Conservation (phyloP, 2,329 filamentous ascomycete genomes). For the Phaeosphaeria sp. region DNA sequence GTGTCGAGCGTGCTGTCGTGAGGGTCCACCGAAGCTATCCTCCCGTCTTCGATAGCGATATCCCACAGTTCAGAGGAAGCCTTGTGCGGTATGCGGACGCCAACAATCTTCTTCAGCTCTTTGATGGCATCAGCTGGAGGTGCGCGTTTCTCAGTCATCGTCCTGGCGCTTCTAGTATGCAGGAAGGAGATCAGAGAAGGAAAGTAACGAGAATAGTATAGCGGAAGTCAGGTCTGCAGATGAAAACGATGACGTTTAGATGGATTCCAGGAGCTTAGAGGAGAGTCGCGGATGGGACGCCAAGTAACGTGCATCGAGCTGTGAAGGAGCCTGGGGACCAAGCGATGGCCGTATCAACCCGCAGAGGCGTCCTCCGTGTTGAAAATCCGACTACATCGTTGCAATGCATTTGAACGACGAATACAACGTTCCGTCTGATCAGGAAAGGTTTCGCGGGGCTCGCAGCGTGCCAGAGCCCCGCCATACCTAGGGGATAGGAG, state of each 20-base stretch:
- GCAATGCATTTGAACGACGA: not conserved
- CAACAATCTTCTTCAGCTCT: constrained; percentile 35
- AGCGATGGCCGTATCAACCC: not conserved
- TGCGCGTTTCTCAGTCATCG: not conserved
- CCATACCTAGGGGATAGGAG: constrained; percentile 18
- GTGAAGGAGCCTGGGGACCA: constrained; percentile 11
- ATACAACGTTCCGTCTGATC: constrained; percentile 2
- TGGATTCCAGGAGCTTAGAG: constrained; percentile 3
- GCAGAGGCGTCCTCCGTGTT: not conserved
- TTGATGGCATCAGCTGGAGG: not conserved
- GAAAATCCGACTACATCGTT: not conserved
- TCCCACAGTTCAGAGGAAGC: constrained; percentile 46
- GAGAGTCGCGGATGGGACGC: constrained; percentile 11
- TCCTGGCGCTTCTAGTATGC: not conserved
- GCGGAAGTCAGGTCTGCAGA: no score
- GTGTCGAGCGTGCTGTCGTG: constrained; percentile 22
- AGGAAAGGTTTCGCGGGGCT: constrained; percentile 22
- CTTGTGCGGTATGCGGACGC: constrained; percentile 45
- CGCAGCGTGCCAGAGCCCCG: constrained; percentile 20
- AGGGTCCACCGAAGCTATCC: constrained; percentile 42
- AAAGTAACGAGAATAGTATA: no score
- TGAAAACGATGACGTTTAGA: constrained; percentile 21
- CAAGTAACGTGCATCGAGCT: constrained; percentile 11
- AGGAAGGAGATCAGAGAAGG: constrained; percentile 30
- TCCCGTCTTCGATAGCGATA: constrained; percentile 42